Percentiles rank a stretch among this genome's conserved stretches.
Evolutionary conservation across 148 eudicot species (phyloP).

Genomic region (Rhododendron vialii): DNA sequence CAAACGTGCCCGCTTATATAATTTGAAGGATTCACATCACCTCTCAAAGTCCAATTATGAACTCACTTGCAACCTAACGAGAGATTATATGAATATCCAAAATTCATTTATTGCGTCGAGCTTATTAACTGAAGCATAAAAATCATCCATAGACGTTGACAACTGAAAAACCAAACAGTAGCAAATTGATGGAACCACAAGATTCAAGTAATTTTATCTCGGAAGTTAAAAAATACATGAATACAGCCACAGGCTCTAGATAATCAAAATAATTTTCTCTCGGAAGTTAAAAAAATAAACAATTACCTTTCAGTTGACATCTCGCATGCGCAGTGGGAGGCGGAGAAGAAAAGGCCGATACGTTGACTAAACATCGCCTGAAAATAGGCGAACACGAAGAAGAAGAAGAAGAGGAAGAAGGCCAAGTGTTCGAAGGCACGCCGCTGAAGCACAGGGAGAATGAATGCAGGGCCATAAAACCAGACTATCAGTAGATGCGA

Average conservation of each 20-base stretch:
- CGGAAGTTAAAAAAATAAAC: not conserved
- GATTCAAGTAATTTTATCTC: not conserved
- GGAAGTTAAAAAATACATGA: not conserved
- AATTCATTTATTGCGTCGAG: not conserved
- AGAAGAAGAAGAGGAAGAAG: slow-evolving; percentile 16
- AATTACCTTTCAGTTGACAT: slow-evolving; percentile 47
- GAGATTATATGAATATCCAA: not conserved
- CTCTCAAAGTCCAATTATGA: not conserved
- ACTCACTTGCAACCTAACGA: not conserved
- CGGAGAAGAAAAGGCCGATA: slow-evolving; percentile 23
- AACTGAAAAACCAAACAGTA: not conserved
- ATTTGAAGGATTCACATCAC: not conserved
- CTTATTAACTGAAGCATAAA: not conserved
- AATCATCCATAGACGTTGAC: not conserved
- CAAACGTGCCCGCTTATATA: not conserved
- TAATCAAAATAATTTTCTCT: not conserved
- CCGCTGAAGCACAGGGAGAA: slow-evolving; percentile 37
- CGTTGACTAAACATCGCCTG: slow-evolving; percentile 25
- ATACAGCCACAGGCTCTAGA: not conserved
- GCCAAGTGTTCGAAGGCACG: slow-evolving; percentile 19
- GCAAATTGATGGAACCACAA: not conserved
- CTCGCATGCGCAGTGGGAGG: slow-evolving; percentile 16
- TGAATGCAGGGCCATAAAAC: slow-evolving; percentile 45
- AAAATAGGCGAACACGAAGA: slow-evolving; percentile 11
- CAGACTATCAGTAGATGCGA: not conserved